Conservation (phyloP, 768 basidiomycete genomes). For the Infundibulicybe gibba region DNA sequence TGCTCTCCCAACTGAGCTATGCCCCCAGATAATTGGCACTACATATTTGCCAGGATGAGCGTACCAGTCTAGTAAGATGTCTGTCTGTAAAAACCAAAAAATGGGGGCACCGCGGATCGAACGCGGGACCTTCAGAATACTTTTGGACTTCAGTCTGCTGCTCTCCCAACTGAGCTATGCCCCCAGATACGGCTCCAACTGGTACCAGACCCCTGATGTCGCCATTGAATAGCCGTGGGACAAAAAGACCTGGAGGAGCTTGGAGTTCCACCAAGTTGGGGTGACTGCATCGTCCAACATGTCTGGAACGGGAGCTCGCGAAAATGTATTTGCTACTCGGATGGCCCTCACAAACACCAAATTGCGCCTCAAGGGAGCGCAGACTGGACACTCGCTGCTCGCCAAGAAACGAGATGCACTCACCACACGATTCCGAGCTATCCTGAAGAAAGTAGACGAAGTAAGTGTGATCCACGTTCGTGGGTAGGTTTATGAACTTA, state of each 20-base stretch:
- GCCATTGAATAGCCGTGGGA: too few species aligned
- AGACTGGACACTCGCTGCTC: slow-evolving; percentile 91
- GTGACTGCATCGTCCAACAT: slow-evolving; percentile 33
- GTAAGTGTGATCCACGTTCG: slow-evolving; percentile 34
- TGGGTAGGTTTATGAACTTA: too few species aligned
- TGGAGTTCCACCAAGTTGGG: too few species aligned
- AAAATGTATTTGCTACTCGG: slow-evolving; percentile 94
- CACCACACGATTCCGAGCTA: slow-evolving; percentile 90
- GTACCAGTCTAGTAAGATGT: too few species aligned
- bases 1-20: slow-evolving; percentile 78
- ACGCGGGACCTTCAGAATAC: slow-evolving; percentile 19
- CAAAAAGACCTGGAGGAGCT: too few species aligned
- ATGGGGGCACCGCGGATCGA: slow-evolving; percentile 18
- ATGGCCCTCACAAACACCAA: slow-evolving; percentile 97
- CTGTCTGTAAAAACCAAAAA: too few species aligned
- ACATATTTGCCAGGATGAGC: neutral
- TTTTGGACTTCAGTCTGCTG: slow-evolving; percentile 9
- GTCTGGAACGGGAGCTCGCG: slow-evolving; percentile 88
- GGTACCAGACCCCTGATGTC: too few species aligned
- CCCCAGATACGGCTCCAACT: too few species aligned
- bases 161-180: slow-evolving; percentile 16
- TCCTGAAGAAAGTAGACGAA: slow-evolving; percentile 97
- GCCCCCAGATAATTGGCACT: slow-evolving; percentile 31
- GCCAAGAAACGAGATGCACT: slow-evolving; percentile 98
- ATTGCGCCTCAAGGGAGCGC: slow-evolving; percentile 83